Evolutionary conservation across 768 basidiomycete genomes (phyloP).

Genomic region (Podaxis sp.): DNA sequence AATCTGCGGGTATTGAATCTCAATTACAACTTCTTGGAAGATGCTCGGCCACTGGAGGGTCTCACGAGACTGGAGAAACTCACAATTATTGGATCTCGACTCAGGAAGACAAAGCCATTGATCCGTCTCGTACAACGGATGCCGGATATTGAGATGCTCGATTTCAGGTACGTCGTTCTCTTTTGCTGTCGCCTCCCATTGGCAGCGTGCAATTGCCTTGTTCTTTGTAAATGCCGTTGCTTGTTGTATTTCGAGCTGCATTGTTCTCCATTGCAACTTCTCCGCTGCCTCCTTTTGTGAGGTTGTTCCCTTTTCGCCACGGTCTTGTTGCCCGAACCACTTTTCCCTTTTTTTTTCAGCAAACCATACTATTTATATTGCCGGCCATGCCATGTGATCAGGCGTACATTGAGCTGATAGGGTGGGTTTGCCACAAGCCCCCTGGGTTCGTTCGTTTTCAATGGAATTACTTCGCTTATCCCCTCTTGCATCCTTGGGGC

Average conservation of each 20-base stretch:
- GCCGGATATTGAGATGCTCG: conserved; percentile 82
- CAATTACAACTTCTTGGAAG: conserved; percentile 95
- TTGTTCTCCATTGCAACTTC: background rate
- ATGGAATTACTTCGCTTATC: background rate
- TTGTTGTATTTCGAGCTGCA: background rate
- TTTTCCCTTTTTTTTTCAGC: conserved; percentile 2
- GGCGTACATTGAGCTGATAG: conserved; percentile 4
- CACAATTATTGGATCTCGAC: conserved; percentile 80
- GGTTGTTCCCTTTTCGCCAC: background rate
- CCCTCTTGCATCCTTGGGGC: background rate
- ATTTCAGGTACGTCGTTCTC: conserved; percentile 63
- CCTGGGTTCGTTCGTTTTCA: conserved; percentile 5
- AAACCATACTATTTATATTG: conserved; percentile 8
- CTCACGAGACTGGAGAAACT: conserved; percentile 78
- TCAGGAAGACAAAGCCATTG: conserved; percentile 73
- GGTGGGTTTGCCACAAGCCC: conserved; percentile 11
- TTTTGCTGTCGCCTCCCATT: conserved; percentile 13
- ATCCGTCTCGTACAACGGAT: conserved; percentile 70
- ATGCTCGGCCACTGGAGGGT: conserved; percentile 63
- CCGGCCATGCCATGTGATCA: conserved; percentile 14
- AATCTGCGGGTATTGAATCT: conserved; percentile 91
- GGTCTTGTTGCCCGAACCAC: background rate
- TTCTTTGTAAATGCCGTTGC: conserved; percentile 12
- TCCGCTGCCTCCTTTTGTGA: background rate
- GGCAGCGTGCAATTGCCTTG: conserved; percentile 5